phyloP scores from a whole-genome alignment of 371 early-diverging fungal genomes.

The Haplosporangium sp. region DNA sequence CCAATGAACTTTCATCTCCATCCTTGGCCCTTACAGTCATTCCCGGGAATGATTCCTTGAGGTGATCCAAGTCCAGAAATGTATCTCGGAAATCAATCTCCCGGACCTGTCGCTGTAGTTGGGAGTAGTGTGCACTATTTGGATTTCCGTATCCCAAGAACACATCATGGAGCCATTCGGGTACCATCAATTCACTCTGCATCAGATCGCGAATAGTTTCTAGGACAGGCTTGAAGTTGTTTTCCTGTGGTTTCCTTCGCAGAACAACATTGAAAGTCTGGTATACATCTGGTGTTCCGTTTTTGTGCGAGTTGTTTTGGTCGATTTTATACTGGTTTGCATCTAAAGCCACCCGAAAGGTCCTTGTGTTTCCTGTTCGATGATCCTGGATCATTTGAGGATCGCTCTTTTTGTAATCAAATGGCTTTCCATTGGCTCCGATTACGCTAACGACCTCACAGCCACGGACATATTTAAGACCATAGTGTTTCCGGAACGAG shows the following conservation, averaged over 20 bases:
- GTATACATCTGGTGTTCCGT: constrained; percentile 71
- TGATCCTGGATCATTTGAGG: constrained; percentile 58
- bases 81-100: constrained; percentile 88
- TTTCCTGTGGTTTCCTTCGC: constrained; percentile 87
- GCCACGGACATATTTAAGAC: constrained; percentile 85
- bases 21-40: constrained; percentile 56
- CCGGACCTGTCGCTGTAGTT: constrained; percentile 63
- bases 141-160: constrained; percentile 97
- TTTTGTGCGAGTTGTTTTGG: constrained; percentile 29
- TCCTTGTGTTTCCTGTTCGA: constrained; percentile 65
- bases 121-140: constrained; percentile 74
- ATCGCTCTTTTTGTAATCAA: constrained; percentile 69
- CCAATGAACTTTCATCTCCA: constrained; percentile 40
- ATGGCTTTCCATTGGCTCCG: constrained; percentile 78
- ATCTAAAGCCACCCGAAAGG: constrained; percentile 85
- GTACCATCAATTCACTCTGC: constrained; percentile 82
- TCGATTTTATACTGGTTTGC: constrained; percentile 85
- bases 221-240: constrained; percentile 92
- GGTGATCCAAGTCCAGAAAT: constrained; percentile 85
- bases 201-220: constrained; percentile 91
- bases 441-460: constrained; percentile 86
- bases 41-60: constrained; percentile 75
- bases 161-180: constrained; percentile 90
- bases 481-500: constrained; percentile 74
- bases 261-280: constrained; percentile 89